phyloP scores from a whole-genome alignment of 805 yeast species.

The Metschnikowia amazonensis region DNA sequence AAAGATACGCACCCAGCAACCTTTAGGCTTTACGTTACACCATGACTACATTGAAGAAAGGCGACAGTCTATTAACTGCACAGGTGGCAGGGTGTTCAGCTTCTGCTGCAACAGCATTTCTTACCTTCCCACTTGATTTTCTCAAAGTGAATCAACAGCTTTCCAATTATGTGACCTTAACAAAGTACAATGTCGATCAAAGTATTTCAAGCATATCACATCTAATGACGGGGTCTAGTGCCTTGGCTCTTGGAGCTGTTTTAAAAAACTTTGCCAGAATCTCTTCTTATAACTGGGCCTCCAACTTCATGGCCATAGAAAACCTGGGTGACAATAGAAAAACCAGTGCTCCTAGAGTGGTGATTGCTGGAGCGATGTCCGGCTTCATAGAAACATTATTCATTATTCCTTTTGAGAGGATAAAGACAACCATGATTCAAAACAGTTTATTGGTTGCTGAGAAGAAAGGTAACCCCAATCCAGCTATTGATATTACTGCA shows the following conservation, averaged over 20 bases:
- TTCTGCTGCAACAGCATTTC: conserved; percentile 56
- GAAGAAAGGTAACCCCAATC: conserved; percentile 18
- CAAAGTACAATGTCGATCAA: conserved; percentile 33
- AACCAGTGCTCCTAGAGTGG: conserved; percentile 73
- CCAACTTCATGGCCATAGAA: conserved; percentile 59
- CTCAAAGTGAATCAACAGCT: conserved; percentile 63
- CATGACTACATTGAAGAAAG: conserved; percentile 11
- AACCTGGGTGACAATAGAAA: conserved; percentile 44
- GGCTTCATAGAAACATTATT: conserved; percentile 78
- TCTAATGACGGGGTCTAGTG: conserved; percentile 60
- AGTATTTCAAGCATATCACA: conserved; percentile 34
- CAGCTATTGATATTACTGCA: conserved; percentile 28
- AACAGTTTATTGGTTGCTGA: conserved; percentile 40
- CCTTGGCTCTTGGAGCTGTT: conserved; percentile 70
- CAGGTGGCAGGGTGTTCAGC: conserved; percentile 59
- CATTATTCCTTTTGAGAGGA: conserved; percentile 87
- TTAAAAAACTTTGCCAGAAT: conserved; percentile 72
- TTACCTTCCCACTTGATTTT: conserved; percentile 71
- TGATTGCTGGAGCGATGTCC: conserved; percentile 79
- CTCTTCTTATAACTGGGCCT: conserved; percentile 68
- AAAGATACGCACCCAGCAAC: not conserved
- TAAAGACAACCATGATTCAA: conserved; percentile 78
- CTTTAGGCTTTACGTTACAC: not conserved
- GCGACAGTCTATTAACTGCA: conserved; percentile 50
- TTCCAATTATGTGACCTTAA: conserved; percentile 39